Evolutionary conservation across 805 yeast genomes (phyloP).

Genomic region (Lipomyces yamanashiensis): DNA sequence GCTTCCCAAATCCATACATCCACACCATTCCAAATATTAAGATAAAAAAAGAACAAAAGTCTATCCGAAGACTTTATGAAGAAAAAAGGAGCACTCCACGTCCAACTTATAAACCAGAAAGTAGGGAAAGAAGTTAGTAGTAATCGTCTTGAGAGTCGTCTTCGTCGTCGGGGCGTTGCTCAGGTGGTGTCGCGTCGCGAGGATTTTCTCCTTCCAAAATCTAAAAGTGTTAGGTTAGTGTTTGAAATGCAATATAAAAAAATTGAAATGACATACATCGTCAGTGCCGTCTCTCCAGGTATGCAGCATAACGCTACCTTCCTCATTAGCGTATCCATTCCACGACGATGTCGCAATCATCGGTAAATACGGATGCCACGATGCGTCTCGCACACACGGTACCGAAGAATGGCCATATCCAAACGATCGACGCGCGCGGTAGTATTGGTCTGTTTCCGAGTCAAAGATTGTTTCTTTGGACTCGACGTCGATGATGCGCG

Average conservation of each 20-base stretch:
- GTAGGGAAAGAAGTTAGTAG: conserved; percentile 1
- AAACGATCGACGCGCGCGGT: conserved; percentile 8
- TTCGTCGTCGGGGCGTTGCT: conserved; percentile 7
- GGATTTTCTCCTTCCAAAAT: conserved; percentile 1
- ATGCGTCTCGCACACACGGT: conserved; percentile 39
- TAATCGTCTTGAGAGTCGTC: conserved; percentile 18
- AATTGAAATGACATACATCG: conserved; percentile 9
- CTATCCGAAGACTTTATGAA: too few relatives aligned
- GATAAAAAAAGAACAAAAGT: too few relatives aligned
- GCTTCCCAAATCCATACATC: too few relatives aligned
- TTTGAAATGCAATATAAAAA: neutral
- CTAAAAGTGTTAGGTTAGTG: neutral
- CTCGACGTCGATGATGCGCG: conserved; percentile 24
- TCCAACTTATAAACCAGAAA: neutral
- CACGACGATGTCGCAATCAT: conserved; percentile 35
- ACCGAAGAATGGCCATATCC: neutral
- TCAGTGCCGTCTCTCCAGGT: conserved; percentile 28
- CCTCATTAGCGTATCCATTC: conserved; percentile 30
- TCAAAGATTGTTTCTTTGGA: neutral
- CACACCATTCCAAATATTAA: too few relatives aligned
- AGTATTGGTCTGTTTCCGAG: conserved; percentile 7
- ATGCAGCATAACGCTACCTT: conserved; percentile 33
- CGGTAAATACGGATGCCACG: conserved; percentile 42
- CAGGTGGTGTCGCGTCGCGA: neutral
- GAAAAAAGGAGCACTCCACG: too few relatives aligned